Evolutionary conservation across 2,329 filamentous ascomycete genomes (phyloP), one percentile per base, ranked within the genome.

Genomic region (Cercospora zeae-maydis): DNA sequence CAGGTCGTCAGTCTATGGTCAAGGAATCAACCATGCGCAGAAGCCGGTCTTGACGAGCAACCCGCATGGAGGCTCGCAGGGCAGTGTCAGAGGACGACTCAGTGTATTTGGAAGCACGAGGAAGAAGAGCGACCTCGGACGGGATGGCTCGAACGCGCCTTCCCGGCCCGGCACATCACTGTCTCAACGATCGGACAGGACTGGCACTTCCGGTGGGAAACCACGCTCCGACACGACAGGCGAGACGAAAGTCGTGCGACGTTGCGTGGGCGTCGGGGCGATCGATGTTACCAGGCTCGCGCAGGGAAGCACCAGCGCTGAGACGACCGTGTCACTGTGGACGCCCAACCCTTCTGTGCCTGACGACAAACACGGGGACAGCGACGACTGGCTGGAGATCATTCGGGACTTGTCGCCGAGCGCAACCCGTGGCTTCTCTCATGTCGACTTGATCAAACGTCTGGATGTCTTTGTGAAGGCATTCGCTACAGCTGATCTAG

Each of bases 391-490:
- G 84, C 86, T 93, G 64, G 84, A 87, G 13, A 75, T 96, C 53
- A 82, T 96, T 60, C 82, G 84, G 36, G 87, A 90, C 53, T 77
- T 96, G n/a, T 81, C 92, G 69, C 85, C 88, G 14, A 93, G 87
- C 73, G 82, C 85, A 34, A 88, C 83, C n/a, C 88, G 89, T 6
- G 84, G 86, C 37, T 96, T 91, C 74, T 57, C 68, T 3, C 70
- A 68, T n/a, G 67, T 73, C 2, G 45, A 58, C n/a, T 51, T 63
- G 13, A 86, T 91, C 24, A 92, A 93, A 71, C 86, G 90, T 30
- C 78, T 98, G 5, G 90, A 93, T 68, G 80, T 97, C 1, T 89
- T 91, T 64, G 79, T 97, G 13, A 89, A 88, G 69, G 84, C 90
- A 1, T 97, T 97, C 75, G 84, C 86, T 36, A 84, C 89, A 70